A percentile compares a stretch with the other conserved stretches of the same genome.
phyloP scores from a whole-genome alignment of 1,139 yeast genomes.

The Hanseniaspora sp. region DNA sequence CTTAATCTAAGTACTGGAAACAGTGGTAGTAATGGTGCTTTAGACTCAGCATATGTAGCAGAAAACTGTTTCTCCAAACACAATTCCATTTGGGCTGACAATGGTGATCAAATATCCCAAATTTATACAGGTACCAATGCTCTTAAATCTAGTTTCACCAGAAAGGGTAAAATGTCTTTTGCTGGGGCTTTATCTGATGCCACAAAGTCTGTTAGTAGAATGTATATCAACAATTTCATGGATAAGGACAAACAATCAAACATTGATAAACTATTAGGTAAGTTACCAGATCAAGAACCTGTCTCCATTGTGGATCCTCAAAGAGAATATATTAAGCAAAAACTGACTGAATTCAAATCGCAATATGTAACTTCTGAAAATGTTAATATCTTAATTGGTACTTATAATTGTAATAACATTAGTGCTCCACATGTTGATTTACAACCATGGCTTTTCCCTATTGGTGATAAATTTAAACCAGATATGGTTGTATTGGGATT shows the following conservation, averaged over 20 bases:
- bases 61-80: slow-evolving; percentile 52
- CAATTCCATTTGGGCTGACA: slow-evolving; percentile 90
- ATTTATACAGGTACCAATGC: slow-evolving; percentile 97
- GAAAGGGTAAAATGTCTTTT: slow-evolving; percentile 89
- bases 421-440: slow-evolving; percentile 41
- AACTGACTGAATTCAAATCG: slow-evolving; percentile 41
- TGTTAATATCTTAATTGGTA: slow-evolving; percentile 65
- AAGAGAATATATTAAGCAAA: slow-evolving; percentile 62
- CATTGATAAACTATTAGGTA: slow-evolving; percentile 76
- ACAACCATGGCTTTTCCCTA: slow-evolving; percentile 75
- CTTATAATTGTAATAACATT: slow-evolving; percentile 82
- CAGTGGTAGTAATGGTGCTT: slow-evolving; percentile 19
- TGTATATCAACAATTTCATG: slow-evolving; percentile 90
- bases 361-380: slow-evolving; percentile 52
- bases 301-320: slow-evolving; percentile 82
- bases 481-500: slow-evolving; percentile 79
- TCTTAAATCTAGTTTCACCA: slow-evolving; percentile 79
- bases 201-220: slow-evolving; percentile 85
- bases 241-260: slow-evolving; percentile 82
- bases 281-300: slow-evolving; percentile 55
- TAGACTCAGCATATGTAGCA: neutral
- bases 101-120: slow-evolving; percentile 93
- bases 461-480: slow-evolving; percentile 37
- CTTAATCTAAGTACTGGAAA: slow-evolving; percentile 9
- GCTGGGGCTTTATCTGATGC: slow-evolving; percentile 96